These are phyloP conservation scores for Yamagishiella unicocca DNA, from an alignment of 139 green algal genomes.

Conservation along the genomic window DNA sequence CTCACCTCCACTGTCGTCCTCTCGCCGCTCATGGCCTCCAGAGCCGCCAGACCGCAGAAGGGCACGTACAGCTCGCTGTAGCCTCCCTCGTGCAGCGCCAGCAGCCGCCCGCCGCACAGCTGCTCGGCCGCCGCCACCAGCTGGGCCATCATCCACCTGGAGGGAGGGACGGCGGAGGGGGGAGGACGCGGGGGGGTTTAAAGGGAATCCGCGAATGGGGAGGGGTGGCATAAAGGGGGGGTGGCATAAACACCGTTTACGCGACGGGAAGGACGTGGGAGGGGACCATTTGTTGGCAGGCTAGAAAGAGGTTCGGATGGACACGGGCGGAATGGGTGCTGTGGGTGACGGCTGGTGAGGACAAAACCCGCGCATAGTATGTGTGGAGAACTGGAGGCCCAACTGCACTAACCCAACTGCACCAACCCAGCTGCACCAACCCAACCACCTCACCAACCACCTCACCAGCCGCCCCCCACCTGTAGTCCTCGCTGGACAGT, in stretches of 20 bases:
- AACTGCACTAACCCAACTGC: too few relatives aligned
- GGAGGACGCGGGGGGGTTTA: not conserved
- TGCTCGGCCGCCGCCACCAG: slow-evolving; percentile 30
- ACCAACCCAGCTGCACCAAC: too few relatives aligned
- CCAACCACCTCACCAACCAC: too few relatives aligned
- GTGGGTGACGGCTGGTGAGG: too few relatives aligned
- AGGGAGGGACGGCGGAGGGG: not conserved
- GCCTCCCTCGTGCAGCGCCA: slow-evolving; percentile 58
- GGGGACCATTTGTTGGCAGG: too few relatives aligned
- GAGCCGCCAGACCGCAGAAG: slow-evolving; percentile 64
- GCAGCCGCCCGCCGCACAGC: slow-evolving; percentile 49
- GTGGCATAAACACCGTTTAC: too few relatives aligned
- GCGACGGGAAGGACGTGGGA: too few relatives aligned
- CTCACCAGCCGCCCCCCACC: slow-evolving; percentile 43
- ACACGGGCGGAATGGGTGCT: too few relatives aligned
- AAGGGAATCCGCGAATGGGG: not conserved
- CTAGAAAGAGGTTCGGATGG: too few relatives aligned
- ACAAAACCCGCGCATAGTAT: too few relatives aligned
- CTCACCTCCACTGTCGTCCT: slow-evolving; percentile 33
- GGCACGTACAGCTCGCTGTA: slow-evolving; percentile 59
- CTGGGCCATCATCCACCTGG: slow-evolving; percentile 54
- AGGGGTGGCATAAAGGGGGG: too few relatives aligned
- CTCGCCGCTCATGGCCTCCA: slow-evolving; percentile 56
- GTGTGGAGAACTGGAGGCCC: too few relatives aligned
- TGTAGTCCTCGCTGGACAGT: slow-evolving; percentile 60